Base-by-base conservation (phyloP, 2,329 filamentous ascomycete genomes). In the Septoria linicola region DNA sequence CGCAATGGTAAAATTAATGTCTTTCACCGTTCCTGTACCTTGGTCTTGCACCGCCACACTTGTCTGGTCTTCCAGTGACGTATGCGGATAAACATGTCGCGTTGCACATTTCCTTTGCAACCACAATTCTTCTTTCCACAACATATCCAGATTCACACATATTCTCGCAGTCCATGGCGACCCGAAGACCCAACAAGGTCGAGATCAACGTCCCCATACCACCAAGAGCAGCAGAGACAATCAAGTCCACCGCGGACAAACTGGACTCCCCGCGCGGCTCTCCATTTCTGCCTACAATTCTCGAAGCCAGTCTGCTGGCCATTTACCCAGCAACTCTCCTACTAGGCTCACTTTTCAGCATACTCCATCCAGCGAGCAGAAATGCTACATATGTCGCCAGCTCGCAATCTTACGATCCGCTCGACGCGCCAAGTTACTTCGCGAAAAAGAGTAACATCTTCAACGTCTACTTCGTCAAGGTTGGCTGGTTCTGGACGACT, bases 381-480 rank as follows among this genome's bases (percentile, higher is more conserved):
- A 71, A 69, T 65, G 73, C 75, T 40, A 77, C 81, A 1, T 89
- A 89, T 75, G 81, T 83, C 58, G 69, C 76, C 2, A 64, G 72
- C 34, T 70, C 78, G 19, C 87, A 90, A 66, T 80, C 85, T 10
- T 85, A 88, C 70, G 70, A 76, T 3, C 77, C 70, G 51, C 66
- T 70, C 34, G 69, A 76, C 3, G 81, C 85, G 43, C 88, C 88
- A 2, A 85, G 80, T 67, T 99, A 97, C 76, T 99, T 99, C 69
- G 92, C 93, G 40, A 86, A 86, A 63, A 99, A 99, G 73, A 80
- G 83, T 69, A 99, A 99, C 73, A 63, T 96, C 45, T 87, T 97
- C 80, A 99, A 99, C 68, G 71, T 87, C 40, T 80, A 90, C 63
- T 99, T 97, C 66, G 93, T 99, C 65, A 99, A 99, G 77, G 78